Percentiles rank a stretch among this genome's conserved stretches.
Conservation (phyloP, 1,284 basidiomycete species). For the Xerocomus minutiporus region DNA sequence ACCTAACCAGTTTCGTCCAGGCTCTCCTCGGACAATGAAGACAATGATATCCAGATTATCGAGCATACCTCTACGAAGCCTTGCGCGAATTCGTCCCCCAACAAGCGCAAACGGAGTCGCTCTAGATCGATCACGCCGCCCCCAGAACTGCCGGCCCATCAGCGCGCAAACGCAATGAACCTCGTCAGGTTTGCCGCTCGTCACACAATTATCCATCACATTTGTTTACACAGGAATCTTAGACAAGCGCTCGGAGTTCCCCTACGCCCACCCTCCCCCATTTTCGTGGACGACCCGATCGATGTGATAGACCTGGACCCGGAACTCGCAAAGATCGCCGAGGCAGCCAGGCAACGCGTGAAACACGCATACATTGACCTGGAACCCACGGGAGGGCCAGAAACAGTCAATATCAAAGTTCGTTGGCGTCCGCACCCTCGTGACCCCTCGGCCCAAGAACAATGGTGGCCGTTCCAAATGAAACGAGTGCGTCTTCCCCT, state of each 20-base stretch:
- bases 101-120: constrained; percentile 49
- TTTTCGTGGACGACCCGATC: constrained; percentile 42
- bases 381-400: constrained; percentile 34
- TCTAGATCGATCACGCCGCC: constrained; percentile 72
- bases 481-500: constrained; percentile 45
- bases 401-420: constrained; percentile 49
- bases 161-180: constrained; percentile 49
- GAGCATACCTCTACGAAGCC: constrained; percentile 28
- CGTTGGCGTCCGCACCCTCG: constrained; percentile 62
- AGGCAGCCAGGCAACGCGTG: constrained; percentile 32
- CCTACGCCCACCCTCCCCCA: constrained; percentile 45
- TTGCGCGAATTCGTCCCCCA: constrained; percentile 12
- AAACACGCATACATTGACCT: constrained; percentile 15
- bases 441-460: constrained; percentile 36
- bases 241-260: constrained; percentile 44
- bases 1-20: constrained; percentile 17
- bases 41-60: constrained; percentile 38
- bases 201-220: neutral
- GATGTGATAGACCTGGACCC: constrained; percentile 53
- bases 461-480: constrained; percentile 50
- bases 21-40: constrained; percentile 48
- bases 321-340: constrained; percentile 54
- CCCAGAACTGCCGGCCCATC: constrained; percentile 49
- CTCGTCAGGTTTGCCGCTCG: constrained; percentile 49
- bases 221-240: constrained; percentile 14